Conservation (phyloP, 2,329 filamentous ascomycete genomes). For the Colletotrichum sp. region DNA sequence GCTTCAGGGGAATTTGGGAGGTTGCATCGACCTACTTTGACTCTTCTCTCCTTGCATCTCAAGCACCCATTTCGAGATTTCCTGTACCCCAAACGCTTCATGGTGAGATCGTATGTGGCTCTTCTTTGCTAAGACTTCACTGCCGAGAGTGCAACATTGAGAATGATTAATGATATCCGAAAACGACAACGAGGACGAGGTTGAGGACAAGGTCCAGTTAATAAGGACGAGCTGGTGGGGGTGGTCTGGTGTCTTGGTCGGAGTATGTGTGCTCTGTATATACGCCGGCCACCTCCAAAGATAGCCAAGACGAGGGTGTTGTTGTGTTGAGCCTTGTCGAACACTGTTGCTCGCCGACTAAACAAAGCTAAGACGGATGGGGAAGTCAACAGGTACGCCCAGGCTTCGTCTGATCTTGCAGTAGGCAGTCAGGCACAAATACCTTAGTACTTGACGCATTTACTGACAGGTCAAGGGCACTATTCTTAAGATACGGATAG, state of each 20-base stretch:
- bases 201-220: constrained; percentile 6
- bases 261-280: constrained; percentile 10
- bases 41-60: constrained; percentile 38
- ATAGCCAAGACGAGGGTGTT: neutral
- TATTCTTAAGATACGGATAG: neutral
- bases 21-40: constrained; percentile 31
- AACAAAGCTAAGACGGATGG: neutral
- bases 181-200: constrained; percentile 13
- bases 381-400: neutral
- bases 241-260: neutral
- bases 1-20: neutral
- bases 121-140: neutral
- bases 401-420: constrained; percentile 9
- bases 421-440: neutral
- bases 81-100: constrained; percentile 37
- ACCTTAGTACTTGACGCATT: neutral
- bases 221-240: constrained; percentile 15
- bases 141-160: neutral
- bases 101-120: neutral
- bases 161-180: neutral
- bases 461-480: neutral
- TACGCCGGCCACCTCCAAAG: neutral
- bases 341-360: neutral
- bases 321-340: constrained; percentile 13
- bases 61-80: constrained; percentile 39